Evolutionary conservation across 495 filamentous ascomycete species (phyloP).

Genomic region (Trichoderma asperelloides): DNA sequence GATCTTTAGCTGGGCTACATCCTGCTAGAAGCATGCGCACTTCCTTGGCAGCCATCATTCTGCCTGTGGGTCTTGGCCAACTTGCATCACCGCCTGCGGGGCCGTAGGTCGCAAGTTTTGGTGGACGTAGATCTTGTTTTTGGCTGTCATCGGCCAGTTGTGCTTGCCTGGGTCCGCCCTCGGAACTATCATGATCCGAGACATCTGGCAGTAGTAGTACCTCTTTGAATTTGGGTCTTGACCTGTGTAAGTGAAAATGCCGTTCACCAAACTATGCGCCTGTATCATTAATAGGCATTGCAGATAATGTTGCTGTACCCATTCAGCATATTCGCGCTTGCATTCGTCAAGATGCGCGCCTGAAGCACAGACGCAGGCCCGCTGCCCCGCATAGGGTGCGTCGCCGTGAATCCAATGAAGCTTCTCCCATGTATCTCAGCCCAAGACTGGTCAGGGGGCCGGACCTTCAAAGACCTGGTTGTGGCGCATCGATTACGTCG

Average conservation of each 20-base stretch:
- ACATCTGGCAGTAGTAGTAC: background rate
- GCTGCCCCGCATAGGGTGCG: background rate
- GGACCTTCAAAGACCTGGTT: background rate
- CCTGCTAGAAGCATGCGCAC: background rate
- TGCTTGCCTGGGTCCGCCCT: background rate
- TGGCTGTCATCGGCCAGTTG: conserved; percentile 15
- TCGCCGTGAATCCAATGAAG: background rate
- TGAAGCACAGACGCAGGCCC: background rate
- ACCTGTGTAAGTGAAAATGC: no score
- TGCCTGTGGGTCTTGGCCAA: background rate
- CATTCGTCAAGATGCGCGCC: no score
- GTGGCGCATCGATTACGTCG: background rate
- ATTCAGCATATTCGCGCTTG: no score
- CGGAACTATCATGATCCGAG: background rate
- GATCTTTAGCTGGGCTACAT: background rate
- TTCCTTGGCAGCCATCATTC: background rate
- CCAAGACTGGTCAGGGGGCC: background rate
- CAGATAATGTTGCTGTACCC: no score
- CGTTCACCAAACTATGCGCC: no score
- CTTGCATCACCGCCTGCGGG: conserved; percentile 11
- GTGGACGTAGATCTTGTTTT: conserved; percentile 17
- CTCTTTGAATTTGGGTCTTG: background rate
- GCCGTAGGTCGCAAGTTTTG: conserved; percentile 1
- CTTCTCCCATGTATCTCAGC: background rate
- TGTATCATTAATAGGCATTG: no score